Conservation (phyloP, 208 protist species). For the Trichomonas vaginalis region DNA sequence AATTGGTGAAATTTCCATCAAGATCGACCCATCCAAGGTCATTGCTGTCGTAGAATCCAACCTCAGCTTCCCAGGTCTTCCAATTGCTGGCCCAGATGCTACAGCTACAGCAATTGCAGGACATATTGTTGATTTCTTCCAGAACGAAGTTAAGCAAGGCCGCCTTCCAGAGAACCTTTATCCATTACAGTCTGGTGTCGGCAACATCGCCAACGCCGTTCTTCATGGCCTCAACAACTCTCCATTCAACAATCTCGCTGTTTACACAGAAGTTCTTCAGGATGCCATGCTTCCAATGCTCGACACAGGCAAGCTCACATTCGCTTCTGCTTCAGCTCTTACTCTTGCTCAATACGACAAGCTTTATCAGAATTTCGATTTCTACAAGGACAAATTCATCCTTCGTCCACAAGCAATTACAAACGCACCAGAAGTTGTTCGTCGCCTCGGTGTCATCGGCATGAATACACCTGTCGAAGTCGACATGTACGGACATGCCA, state of each 20-base stretch:
- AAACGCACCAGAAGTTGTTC: not conserved
- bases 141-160: not conserved
- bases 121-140: too few species aligned
- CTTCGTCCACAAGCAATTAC: not conserved
- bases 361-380: not conserved
- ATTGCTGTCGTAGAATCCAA: not conserved
- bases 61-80: not conserved
- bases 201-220: not conserved
- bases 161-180: not conserved
- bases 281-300: too few species aligned
- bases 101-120: not conserved
- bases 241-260: not conserved
- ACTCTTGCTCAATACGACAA: not conserved
- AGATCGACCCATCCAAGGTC: not conserved
- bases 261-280: too few species aligned
- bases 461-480: not conserved
- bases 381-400: not conserved
- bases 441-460: not conserved
- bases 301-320: not conserved
- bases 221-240: not conserved
- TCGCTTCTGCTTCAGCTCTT: not conserved
- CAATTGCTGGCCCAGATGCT: not conserved
- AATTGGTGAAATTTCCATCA: not conserved
- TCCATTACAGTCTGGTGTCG: not conserved
- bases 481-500: not conserved